Percentiles rank a stretch among this genome's conserved stretches.
These are phyloP conservation scores for Phaeosphaeria sp. DNA, from an alignment of 2,329 filamentous ascomycete species.

Conservation along the genomic window DNA sequence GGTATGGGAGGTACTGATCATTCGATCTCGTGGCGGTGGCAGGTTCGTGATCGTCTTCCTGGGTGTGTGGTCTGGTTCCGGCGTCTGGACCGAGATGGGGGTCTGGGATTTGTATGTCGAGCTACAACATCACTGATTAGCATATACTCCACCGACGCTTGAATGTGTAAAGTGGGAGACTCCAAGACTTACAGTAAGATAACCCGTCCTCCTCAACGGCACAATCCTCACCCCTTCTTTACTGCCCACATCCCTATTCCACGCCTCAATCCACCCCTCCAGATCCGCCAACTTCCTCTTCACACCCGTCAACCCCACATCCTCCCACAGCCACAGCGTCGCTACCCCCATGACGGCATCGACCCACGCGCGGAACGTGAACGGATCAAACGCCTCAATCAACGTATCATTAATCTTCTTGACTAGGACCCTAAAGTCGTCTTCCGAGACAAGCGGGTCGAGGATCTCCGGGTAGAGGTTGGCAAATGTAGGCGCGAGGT, in stretches of 20 bases:
- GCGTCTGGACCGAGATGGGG: slow-evolving; percentile 66
- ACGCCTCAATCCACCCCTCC: slow-evolving; percentile 83
- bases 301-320: slow-evolving; percentile 76
- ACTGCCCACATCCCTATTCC: slow-evolving; percentile 74
- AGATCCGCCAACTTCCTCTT: slow-evolving; percentile 75
- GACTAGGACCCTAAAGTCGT: slow-evolving; percentile 83
- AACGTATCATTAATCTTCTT: slow-evolving; percentile 82
- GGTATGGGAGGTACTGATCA: slow-evolving; percentile 29
- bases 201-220: slow-evolving; percentile 80
- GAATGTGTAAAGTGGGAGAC: background rate
- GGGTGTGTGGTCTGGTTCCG: slow-evolving; percentile 34
- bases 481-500: slow-evolving; percentile 90
- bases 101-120: slow-evolving; percentile 83
- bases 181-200: slow-evolving; percentile 73
- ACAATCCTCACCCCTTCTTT: slow-evolving; percentile 75
- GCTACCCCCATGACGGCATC: slow-evolving; percentile 80
- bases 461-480: slow-evolving; percentile 97
- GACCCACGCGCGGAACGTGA: slow-evolving; percentile 75
- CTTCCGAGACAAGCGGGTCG: slow-evolving; percentile 83
- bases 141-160: too few species aligned
- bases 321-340: slow-evolving; percentile 96
- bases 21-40: slow-evolving; percentile 12
- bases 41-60: slow-evolving; percentile 31
- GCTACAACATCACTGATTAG: slow-evolving; percentile 51
- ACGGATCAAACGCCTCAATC: slow-evolving; percentile 80